Percentiles rank a stretch among this genome's conserved stretches.
Conservation (phyloP, 441 rosid genomes). For the Populus tomentosa region DNA sequence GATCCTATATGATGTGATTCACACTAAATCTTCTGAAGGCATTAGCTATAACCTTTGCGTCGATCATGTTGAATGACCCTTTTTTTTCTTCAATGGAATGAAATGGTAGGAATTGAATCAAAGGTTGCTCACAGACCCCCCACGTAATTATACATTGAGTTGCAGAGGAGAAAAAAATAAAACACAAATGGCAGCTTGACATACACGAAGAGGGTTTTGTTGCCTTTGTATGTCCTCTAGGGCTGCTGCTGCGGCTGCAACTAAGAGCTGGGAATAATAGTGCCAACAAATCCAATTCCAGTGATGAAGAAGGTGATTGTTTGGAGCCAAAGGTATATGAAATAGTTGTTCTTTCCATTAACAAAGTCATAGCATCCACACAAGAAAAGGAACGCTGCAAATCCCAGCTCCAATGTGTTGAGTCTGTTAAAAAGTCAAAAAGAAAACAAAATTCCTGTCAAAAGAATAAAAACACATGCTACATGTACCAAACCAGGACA, state of each 20-base stretch:
- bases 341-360: conserved; percentile 87
- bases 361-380: conserved; percentile 86
- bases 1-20: conserved; percentile 13
- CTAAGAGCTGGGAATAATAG: conserved; percentile 38
- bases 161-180: conserved; percentile 14
- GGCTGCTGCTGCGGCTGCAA: neutral
- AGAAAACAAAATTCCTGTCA: conserved; percentile 1
- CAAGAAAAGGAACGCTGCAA: conserved; percentile 71
- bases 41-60: conserved; percentile 13
- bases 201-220: neutral
- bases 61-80: conserved; percentile 22
- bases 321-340: conserved; percentile 82
- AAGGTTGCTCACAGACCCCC: conserved; percentile 22
- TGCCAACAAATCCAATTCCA: conserved; percentile 88
- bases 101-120: conserved; percentile 23
- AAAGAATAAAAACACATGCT: neutral
- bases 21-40: conserved; percentile 2
- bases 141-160: conserved; percentile 9
- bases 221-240: neutral
- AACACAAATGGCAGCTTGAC: conserved; percentile 6
- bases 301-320: conserved; percentile 75
- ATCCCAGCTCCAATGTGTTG: conserved; percentile 75
- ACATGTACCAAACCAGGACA: no score
- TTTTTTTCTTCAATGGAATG: conserved; percentile 12
- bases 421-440: conserved; percentile 36